Conservation (phyloP, 192 early-diverging fungal species). For the Coemansia erecta region DNA sequence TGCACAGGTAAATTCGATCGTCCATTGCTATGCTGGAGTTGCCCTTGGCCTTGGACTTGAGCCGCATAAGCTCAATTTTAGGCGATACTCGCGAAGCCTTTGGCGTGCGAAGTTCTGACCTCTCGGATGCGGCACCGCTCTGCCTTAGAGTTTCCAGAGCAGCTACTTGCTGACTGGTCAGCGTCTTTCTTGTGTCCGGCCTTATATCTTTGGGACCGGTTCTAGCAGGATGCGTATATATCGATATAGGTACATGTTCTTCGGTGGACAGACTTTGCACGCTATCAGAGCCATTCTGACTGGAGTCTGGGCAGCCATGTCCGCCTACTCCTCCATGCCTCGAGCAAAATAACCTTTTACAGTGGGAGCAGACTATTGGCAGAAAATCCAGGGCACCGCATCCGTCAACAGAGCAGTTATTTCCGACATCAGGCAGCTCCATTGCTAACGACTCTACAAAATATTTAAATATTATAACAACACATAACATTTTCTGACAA, state of each 20-base stretch:
- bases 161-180: conserved; percentile 23
- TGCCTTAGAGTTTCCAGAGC: conserved; percentile 20
- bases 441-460: conserved; percentile 6
- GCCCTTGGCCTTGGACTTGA: conserved; percentile 42
- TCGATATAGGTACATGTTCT: conserved; percentile 12
- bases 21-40: conserved; percentile 32
- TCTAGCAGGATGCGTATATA: conserved; percentile 27
- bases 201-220: conserved; percentile 17
- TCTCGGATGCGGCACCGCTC: neutral
- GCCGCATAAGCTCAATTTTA: conserved; percentile 45
- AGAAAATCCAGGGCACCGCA: conserved; percentile 41
- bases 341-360: conserved; percentile 28
- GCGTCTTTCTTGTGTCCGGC: conserved; percentile 14
- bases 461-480: too few species aligned
- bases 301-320: conserved; percentile 20
- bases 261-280: neutral
- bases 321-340: conserved; percentile 16
- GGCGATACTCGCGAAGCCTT: conserved; percentile 21
- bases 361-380: conserved; percentile 20
- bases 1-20: conserved; percentile 33
- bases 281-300: neutral
- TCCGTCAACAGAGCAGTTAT: conserved; percentile 23
- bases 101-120: neutral
- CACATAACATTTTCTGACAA: too few species aligned
- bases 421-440: conserved; percentile 41